A percentile compares a stretch with the other conserved stretches of the same genome.
These are phyloP conservation scores for Castanea crenata DNA, from an alignment of 306 rosid species.

Conservation along the genomic window DNA sequence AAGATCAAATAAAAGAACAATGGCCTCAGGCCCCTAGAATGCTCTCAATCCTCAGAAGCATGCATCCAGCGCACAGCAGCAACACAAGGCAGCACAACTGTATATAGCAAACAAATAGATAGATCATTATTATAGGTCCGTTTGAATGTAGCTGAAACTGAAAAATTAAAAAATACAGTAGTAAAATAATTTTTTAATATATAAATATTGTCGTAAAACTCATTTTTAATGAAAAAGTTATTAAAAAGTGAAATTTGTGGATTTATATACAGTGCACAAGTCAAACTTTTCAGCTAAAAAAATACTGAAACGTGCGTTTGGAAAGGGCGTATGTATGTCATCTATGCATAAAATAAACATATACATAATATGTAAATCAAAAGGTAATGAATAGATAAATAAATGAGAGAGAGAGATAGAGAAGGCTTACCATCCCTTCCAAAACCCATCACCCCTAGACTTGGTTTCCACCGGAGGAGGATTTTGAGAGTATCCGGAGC, in stretches of 20 bases:
- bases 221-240: no score
- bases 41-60: slow-evolving; percentile 45
- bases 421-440: slow-evolving; percentile 69
- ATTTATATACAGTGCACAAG: no score
- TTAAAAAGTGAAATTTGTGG: no score
- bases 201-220: no score
- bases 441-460: slow-evolving; percentile 82
- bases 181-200: no score
- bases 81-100: slow-evolving; percentile 54
- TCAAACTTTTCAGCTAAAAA: no score
- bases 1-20: not conserved
- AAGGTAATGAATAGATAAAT: not conserved
- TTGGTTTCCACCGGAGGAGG: slow-evolving; percentile 38
- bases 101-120: not conserved
- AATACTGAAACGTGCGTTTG: no score
- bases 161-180: no score
- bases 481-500: slow-evolving; percentile 27
- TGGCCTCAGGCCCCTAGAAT: not conserved
- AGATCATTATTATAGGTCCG: not conserved
- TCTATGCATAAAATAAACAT: not conserved
- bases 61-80: slow-evolving; percentile 42
- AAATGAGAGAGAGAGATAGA: not conserved
- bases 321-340: not conserved
- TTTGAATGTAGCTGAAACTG: no score
- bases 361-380: not conserved